phyloP scores from a whole-genome alignment of 2,329 filamentous ascomycete species.

The Mollisiaceae sp. region DNA sequence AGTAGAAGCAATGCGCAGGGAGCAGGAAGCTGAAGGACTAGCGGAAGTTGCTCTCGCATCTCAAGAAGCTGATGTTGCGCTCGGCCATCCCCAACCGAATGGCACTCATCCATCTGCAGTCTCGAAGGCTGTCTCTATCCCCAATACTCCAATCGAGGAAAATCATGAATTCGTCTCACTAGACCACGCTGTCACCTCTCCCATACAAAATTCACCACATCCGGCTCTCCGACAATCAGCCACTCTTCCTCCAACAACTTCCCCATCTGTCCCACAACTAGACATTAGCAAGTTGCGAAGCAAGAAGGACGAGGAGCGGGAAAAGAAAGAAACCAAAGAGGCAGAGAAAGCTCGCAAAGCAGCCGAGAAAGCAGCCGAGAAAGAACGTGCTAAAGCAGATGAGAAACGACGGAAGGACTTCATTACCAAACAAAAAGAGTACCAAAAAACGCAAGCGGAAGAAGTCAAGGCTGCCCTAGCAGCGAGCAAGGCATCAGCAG shows the following conservation, averaged over 20 bases:
- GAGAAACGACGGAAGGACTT: conserved; percentile 47
- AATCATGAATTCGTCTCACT: conserved; percentile 62
- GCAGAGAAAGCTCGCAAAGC: conserved; percentile 50
- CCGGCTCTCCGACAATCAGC: conserved; percentile 40
- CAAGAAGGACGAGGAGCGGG: conserved; percentile 67
- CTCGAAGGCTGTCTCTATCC: conserved; percentile 57
- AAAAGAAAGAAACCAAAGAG: conserved; percentile 70
- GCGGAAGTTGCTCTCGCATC: conserved; percentile 63
- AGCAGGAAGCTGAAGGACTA: conserved; percentile 81
- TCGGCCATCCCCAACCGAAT: conserved; percentile 51
- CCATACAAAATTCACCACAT: conserved; percentile 16
- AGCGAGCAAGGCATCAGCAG: conserved; percentile 58
- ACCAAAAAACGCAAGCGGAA: conserved; percentile 54
- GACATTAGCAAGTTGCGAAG: conserved; percentile 44
- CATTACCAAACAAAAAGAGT: conserved; percentile 44
- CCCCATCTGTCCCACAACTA: conserved; percentile 30
- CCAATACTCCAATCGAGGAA: conserved; percentile 52
- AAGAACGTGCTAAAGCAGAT: conserved; percentile 49
- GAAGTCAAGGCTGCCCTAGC: conserved; percentile 64
- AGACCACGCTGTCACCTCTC: conserved; percentile 68
- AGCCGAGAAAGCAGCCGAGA: conserved; percentile 49
- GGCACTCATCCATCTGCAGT: conserved; percentile 50
- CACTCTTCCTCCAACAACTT: conserved; percentile 40
- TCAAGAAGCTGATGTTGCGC: conserved; percentile 60
- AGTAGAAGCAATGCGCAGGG: conserved; percentile 69